These are phyloP conservation scores for Diaporthe vexans DNA, from an alignment of 2,329 filamentous ascomycete species.

Conservation along the genomic window DNA sequence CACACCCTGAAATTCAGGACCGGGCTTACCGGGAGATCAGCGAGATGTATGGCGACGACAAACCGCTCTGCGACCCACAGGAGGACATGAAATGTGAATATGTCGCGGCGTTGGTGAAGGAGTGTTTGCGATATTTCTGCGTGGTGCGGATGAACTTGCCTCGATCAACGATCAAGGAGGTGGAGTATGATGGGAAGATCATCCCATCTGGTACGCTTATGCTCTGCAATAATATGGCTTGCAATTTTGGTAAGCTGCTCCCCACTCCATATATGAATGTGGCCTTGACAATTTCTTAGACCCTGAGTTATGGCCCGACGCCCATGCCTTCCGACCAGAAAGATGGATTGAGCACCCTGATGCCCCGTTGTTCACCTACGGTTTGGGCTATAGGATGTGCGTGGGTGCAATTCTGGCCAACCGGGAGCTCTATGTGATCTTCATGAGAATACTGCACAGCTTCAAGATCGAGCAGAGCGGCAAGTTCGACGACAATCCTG, in stretches of 20 bases:
- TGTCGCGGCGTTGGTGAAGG: conserved; percentile 73
- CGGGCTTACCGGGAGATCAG: conserved; percentile 70
- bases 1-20: conserved; percentile 72
- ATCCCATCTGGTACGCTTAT: conserved; percentile 70
- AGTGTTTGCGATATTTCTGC: conserved; percentile 73
- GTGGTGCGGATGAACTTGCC: conserved; percentile 75
- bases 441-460: conserved; percentile 19
- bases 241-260: conserved; percentile 1
- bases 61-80: conserved; percentile 70
- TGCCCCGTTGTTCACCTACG: not conserved
- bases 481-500: not conserved
- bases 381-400: not conserved
- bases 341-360: conserved; percentile 19
- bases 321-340: not conserved
- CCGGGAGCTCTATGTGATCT: not conserved
- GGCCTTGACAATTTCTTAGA: not conserved
- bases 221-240: conserved; percentile 17
- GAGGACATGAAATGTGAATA: conserved; percentile 77
- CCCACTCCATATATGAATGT: not conserved
- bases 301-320: not conserved
- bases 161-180: conserved; percentile 71
- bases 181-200: conserved; percentile 68
- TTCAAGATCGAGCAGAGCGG: not conserved
- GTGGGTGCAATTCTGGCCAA: not conserved
- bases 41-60: conserved; percentile 43